Evolutionary conservation across 2,329 filamentous ascomycete genomes (phyloP).

Genomic region (Fusarium sp.): DNA sequence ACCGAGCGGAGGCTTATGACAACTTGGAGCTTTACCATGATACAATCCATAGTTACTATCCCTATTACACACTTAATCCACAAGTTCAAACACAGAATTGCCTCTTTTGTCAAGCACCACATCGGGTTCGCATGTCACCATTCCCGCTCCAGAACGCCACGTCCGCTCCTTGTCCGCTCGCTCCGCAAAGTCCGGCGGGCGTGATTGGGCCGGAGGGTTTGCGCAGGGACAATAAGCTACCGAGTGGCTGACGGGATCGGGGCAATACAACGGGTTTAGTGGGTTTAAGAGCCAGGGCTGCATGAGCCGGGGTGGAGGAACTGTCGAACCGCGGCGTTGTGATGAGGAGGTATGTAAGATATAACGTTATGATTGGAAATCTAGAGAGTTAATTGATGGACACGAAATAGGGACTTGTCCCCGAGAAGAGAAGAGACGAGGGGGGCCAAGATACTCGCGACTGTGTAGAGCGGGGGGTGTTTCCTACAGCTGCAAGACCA

Average conservation of each 20-base stretch:
- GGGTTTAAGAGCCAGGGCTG: not conserved
- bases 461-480: not conserved
- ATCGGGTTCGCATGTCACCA: not conserved
- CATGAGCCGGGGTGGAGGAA: not conserved
- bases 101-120: not conserved
- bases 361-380: conserved; percentile 1
- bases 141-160: not conserved
- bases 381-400: not conserved
- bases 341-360: not conserved
- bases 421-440: not conserved
- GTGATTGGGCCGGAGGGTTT: not conserved
- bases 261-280: not conserved
- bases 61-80: not conserved
- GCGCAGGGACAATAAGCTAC: not conserved
- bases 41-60: not conserved
- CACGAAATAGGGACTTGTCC: not conserved
- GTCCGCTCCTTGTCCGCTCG: not conserved
- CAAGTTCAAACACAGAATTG: not conserved
- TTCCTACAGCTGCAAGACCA: not conserved
- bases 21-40: not conserved
- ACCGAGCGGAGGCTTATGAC: not conserved
- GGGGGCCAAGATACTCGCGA: not conserved
- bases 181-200: not conserved
- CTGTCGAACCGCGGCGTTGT: not conserved
- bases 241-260: not conserved